Conservation (phyloP, 176 grass and related monocot genomes). For the Aegilops longissima region DNA sequence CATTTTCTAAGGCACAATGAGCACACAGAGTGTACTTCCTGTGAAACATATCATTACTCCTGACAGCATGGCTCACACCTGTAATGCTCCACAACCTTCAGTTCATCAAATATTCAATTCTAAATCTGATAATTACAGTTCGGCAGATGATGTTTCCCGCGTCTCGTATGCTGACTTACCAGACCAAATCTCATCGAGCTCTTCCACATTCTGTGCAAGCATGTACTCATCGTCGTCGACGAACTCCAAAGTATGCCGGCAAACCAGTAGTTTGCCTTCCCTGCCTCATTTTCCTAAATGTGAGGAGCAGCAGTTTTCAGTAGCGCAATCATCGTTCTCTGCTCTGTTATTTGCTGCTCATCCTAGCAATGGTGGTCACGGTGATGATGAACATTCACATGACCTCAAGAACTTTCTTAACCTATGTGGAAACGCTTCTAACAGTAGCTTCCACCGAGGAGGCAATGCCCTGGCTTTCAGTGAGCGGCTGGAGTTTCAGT, state of each 20-base stretch:
- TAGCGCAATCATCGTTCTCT: constrained; percentile 32
- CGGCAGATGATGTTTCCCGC: constrained; percentile 18
- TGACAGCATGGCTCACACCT: constrained; percentile 39
- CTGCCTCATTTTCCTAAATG: constrained; percentile 64
- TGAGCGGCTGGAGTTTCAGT: constrained; percentile 73
- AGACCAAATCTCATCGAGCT: constrained; percentile 39
- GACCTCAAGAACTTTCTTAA: constrained; percentile 63
- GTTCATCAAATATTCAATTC: constrained; percentile 33
- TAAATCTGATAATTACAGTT: constrained; percentile 3
- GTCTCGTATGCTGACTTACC: constrained; percentile 24
- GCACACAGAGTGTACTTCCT: too few relatives aligned
- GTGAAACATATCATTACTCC: constrained; percentile 1
- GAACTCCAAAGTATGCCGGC: constrained; percentile 22
- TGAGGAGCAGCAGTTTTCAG: constrained; percentile 17
- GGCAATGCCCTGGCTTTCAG: constrained; percentile 33
- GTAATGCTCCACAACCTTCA: constrained; percentile 35
- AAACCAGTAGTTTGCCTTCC: constrained; percentile 45
- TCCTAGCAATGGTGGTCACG: constrained; percentile 1
- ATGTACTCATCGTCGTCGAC: constrained; percentile 44
- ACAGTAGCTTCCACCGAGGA: constrained; percentile 45
- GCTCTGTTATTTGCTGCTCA: constrained; percentile 33
- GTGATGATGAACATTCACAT: constrained; percentile 41
- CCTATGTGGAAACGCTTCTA: constrained; percentile 52
- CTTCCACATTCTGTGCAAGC: constrained; percentile 76
- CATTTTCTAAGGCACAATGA: too few relatives aligned